A percentile compares a stretch with the other conserved stretches of the same genome.
These are phyloP conservation scores for Paraconiothyrium brasiliense DNA, from an alignment of 2,329 filamentous ascomycete species.

Conservation along the genomic window DNA sequence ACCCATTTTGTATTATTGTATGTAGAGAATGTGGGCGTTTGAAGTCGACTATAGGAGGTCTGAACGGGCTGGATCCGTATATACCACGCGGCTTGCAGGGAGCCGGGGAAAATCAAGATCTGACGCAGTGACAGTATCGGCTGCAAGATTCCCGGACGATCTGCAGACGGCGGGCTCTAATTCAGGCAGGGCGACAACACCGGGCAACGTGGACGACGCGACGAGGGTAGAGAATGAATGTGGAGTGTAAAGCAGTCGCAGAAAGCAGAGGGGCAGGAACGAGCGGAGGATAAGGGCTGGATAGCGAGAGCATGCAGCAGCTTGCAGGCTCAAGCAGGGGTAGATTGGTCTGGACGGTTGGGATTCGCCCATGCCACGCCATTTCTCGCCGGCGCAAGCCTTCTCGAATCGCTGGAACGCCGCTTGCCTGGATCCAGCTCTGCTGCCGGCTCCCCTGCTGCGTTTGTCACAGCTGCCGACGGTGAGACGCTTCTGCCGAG, in stretches of 20 bases:
- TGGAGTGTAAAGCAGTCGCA: constrained; percentile 14
- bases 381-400: constrained; percentile 9
- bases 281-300: constrained; percentile 17
- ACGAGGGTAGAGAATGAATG: constrained; percentile 17
- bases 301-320: constrained; percentile 17
- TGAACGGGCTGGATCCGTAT: constrained; percentile 28
- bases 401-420: constrained; percentile 19
- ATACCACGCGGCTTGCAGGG: constrained; percentile 26
- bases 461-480: constrained; percentile 3
- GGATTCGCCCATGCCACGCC: constrained; percentile 2
- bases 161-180: constrained; percentile 4
- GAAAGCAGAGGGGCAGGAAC: constrained; percentile 21
- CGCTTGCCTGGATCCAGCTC: constrained; percentile 18
- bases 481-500: background rate
- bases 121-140: constrained; percentile 17
- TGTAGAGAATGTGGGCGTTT: constrained; percentile 14
- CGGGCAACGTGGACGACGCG: background rate
- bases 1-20: constrained; percentile 42
- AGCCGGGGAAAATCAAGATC: constrained; percentile 23
- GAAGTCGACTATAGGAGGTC: background rate
- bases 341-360: constrained; percentile 11
- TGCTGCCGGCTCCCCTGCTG: constrained; percentile 2
- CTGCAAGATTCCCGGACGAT: constrained; percentile 11
- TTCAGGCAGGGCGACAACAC: constrained; percentile 15
- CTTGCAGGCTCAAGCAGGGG: constrained; percentile 14